These are phyloP conservation scores for Monosporascus sp. DNA, from an alignment of 2,329 filamentous ascomycete species.

Conservation along the genomic window DNA sequence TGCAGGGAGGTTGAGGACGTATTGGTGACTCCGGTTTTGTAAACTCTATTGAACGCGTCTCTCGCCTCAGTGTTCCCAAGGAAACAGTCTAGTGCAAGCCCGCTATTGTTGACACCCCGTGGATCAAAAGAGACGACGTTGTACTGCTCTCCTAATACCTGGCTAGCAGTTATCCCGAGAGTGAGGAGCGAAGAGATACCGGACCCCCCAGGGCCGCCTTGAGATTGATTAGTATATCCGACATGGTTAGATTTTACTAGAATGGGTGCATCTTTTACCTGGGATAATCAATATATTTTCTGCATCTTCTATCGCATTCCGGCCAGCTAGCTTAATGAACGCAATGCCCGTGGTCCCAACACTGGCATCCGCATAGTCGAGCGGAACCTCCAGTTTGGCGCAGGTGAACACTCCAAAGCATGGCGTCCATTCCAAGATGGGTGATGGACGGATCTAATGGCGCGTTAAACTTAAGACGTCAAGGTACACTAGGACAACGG, in stretches of 20 bases:
- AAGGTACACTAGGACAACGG: too few relatives aligned
- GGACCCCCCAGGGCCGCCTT: conserved; percentile 33
- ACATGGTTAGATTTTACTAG: background rate
- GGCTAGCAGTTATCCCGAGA: conserved; percentile 11
- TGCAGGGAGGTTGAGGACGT: conserved; percentile 23
- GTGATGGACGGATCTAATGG: conserved; percentile 11
- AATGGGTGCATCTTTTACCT: conserved; percentile 15
- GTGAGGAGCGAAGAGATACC: conserved; percentile 27
- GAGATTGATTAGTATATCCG: conserved; percentile 7
- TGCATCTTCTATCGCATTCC: conserved; percentile 24
- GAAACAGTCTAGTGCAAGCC: conserved; percentile 24
- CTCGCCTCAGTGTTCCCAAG: conserved; percentile 22
- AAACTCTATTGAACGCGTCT: conserved; percentile 18
- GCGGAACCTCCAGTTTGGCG: conserved; percentile 24
- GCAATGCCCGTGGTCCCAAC: conserved; percentile 24
- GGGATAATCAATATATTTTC: conserved; percentile 23
- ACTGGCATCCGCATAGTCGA: conserved; percentile 23
- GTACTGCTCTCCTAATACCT: conserved; percentile 34
- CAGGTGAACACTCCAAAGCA: conserved; percentile 28
- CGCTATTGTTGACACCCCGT: conserved; percentile 34
- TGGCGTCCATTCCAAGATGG: conserved; percentile 26
- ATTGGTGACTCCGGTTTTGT: conserved; percentile 23
- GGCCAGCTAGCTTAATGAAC: conserved; percentile 25
- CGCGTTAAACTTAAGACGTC: too few relatives aligned
- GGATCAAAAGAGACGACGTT: conserved; percentile 39